Conservation (phyloP, 257 asterid genomes). For the Nicotiana benthamiana region DNA sequence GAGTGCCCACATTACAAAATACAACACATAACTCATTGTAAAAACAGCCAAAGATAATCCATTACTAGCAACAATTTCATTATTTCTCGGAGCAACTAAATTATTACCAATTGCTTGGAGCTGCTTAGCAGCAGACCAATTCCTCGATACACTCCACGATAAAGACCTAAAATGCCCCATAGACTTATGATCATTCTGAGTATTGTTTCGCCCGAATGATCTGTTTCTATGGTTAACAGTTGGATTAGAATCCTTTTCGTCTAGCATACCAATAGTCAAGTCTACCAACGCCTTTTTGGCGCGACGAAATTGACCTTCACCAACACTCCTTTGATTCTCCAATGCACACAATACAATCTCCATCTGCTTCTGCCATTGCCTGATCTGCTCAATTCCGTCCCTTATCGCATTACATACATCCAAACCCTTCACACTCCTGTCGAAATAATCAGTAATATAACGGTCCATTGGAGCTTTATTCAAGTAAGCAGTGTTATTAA, state of each 20-base stretch:
- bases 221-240: conserved; percentile 58
- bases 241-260: conserved; percentile 47
- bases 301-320: conserved; percentile 92
- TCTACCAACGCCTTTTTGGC: conserved; percentile 72
- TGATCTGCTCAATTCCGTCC: conserved; percentile 85
- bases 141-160: conserved; percentile 91
- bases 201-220: conserved; percentile 60
- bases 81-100: conserved; percentile 46
- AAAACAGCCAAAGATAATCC: conserved; percentile 63
- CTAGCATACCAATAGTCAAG: conserved; percentile 75
- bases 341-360: conserved; percentile 75
- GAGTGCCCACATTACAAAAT: conserved; percentile 84
- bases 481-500: conserved; percentile 30
- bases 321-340: conserved; percentile 53
- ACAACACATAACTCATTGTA: conserved; percentile 72
- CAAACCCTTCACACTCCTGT: conserved; percentile 74
- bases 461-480: conserved; percentile 61
- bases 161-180: conserved; percentile 61
- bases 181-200: conserved; percentile 34
- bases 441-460: conserved; percentile 54
- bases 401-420: conserved; percentile 91
- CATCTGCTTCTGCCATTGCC: conserved; percentile 82
- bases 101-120: conserved; percentile 77
- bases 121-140: conserved; percentile 94
- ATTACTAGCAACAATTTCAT: conserved; percentile 50